These are phyloP conservation scores for Leishmania lainsoni DNA, from an alignment of 208 protist genomes.

Conservation along the genomic window DNA sequence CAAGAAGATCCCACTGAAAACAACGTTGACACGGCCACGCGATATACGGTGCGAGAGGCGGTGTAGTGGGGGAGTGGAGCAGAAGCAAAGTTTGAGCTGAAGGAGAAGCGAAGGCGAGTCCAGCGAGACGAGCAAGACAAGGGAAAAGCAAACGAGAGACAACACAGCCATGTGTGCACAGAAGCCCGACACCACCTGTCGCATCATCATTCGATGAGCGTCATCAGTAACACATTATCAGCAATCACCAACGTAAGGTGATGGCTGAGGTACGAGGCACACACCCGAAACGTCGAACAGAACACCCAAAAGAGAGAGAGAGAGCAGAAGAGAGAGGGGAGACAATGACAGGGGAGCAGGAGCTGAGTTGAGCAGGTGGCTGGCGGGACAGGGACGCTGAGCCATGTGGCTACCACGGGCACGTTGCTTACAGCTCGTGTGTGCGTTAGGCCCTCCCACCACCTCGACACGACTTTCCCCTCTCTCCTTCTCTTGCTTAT, in stretches of 20 bases:
- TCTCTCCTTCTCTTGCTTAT: background rate
- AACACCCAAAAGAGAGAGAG: background rate
- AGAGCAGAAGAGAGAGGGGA: background rate
- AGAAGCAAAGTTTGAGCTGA: background rate
- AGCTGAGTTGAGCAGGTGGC: background rate
- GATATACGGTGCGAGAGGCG: no score
- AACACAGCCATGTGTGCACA: background rate
- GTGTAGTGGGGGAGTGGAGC: no score
- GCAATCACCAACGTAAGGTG: background rate
- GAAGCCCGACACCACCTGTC: background rate
- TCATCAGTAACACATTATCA: background rate
- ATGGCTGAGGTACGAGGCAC: background rate
- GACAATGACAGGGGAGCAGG: background rate
- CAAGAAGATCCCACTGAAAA: background rate
- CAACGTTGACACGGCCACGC: background rate
- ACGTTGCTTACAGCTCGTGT: background rate
- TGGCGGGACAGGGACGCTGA: background rate
- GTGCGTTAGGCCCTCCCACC: background rate
- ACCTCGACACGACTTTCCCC: background rate
- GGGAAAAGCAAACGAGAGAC: background rate
- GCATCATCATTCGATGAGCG: background rate
- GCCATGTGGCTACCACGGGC: background rate
- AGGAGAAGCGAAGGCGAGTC: background rate
- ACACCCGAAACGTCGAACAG: background rate
- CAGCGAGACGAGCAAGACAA: background rate